These are phyloP conservation scores for Sclerotinia trifoliorum DNA, from an alignment of 2,329 filamentous ascomycete genomes.

Conservation along the genomic window DNA sequence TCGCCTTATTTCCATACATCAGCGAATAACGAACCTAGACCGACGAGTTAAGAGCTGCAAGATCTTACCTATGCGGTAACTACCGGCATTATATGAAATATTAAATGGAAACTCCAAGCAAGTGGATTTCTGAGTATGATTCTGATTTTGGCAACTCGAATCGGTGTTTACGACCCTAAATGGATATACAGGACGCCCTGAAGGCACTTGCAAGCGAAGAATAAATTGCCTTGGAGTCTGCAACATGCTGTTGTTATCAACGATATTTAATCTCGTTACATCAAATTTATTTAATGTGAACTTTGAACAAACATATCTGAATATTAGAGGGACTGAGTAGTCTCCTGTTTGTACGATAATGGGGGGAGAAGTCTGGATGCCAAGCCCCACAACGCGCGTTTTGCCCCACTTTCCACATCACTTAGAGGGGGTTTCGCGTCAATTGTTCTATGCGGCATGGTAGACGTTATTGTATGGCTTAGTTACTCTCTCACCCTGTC, in stretches of 20 bases:
- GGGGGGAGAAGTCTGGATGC: not conserved
- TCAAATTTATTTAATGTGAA: not conserved
- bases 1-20: no score
- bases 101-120: no score
- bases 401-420: not conserved
- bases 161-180: no score
- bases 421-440: not conserved
- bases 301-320: not conserved
- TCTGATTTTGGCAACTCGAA: not conserved
- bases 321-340: not conserved
- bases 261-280: no score
- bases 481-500: not conserved
- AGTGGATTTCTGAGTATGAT: no score
- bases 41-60: no score
- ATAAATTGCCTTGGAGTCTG: not conserved
- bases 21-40: no score
- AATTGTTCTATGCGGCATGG: not conserved
- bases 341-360: not conserved
- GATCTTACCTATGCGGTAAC: no score
- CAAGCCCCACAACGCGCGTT: constrained; percentile 11
- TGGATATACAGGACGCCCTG: not conserved
- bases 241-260: not conserved
- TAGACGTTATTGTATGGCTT: not conserved
- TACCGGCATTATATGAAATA: no score
- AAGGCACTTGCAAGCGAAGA: not conserved